phyloP scores from a whole-genome alignment of 495 filamentous ascomycete species.

The Xylaria cubensis region DNA sequence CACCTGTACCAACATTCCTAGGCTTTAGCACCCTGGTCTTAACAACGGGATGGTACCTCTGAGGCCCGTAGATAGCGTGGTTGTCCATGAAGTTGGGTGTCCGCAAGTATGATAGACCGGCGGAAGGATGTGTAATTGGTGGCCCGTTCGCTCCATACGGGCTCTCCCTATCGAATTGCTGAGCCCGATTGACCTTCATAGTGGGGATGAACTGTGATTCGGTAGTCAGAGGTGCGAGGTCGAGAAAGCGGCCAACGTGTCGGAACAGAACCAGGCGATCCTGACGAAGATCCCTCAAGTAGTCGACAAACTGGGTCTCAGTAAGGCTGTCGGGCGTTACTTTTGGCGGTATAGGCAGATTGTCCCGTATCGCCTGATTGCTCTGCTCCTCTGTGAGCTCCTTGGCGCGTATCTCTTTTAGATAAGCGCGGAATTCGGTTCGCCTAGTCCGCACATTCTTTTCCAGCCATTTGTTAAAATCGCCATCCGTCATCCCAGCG shows the following conservation, averaged over 20 bases:
- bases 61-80: constrained; percentile 84
- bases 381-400: constrained; percentile 60
- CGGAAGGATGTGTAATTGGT: constrained; percentile 88
- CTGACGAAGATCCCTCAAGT: constrained; percentile 65
- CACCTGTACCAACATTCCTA: constrained; percentile 27
- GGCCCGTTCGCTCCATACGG: constrained; percentile 69
- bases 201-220: constrained; percentile 6
- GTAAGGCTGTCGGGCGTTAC: constrained; percentile 53
- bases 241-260: constrained; percentile 62
- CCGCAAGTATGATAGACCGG: constrained; percentile 84
- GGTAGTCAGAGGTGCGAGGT: constrained; percentile 51
- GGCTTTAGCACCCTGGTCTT: constrained; percentile 70
- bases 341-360: constrained; percentile 29
- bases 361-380: constrained; percentile 38
- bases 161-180: constrained; percentile 32
- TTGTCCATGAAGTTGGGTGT: constrained; percentile 73
- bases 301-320: constrained; percentile 65
- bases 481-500: constrained; percentile 71
- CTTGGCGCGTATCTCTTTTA: constrained; percentile 55
- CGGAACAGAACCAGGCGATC: constrained; percentile 53
- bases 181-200: constrained; percentile 32
- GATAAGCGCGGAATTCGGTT: constrained; percentile 65
- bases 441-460: constrained; percentile 66
- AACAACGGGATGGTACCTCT: constrained; percentile 65
- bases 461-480: constrained; percentile 71